A percentile compares a stretch with the other conserved stretches of the same genome.
Conservation (phyloP, 805 yeast species). For the Candida chauliodis region DNA sequence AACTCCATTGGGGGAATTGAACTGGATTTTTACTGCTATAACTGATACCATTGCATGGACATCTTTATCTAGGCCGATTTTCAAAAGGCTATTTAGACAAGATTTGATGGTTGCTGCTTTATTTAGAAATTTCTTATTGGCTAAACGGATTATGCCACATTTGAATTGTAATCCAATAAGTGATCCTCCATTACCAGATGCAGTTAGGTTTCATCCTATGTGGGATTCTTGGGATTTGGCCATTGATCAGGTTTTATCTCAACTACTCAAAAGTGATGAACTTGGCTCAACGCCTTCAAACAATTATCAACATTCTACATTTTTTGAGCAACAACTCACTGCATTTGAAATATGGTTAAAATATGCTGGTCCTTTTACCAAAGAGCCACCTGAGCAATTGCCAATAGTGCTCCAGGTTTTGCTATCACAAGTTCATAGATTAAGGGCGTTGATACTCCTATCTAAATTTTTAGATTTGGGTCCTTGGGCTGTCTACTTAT, state of each 20-base stretch:
- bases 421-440: constrained; percentile 88
- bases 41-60: constrained; percentile 99
- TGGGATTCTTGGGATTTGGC: constrained; percentile 99
- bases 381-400: constrained; percentile 89
- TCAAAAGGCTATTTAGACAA: constrained; percentile 87
- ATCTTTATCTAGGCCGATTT: constrained; percentile 77
- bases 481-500: constrained; percentile 95
- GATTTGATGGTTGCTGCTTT: constrained; percentile 96
- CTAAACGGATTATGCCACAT: constrained; percentile 90
- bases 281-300: constrained; percentile 26
- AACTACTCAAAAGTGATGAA: constrained; percentile 43
- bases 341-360: constrained; percentile 97
- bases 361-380: constrained; percentile 74
- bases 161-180: constrained; percentile 92
- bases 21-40: constrained; percentile 97
- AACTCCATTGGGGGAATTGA: constrained; percentile 92
- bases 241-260: constrained; percentile 85
- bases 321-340: constrained; percentile 92
- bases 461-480: constrained; percentile 90
- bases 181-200: constrained; percentile 87
- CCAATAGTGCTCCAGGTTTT: constrained; percentile 92
- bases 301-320: constrained; percentile 84
- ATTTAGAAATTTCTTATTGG: constrained; percentile 86
- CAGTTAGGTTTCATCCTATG: constrained; percentile 77
- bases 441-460: constrained; percentile 79